Evolutionary conservation across 257 asterid species (phyloP).

Genomic region (Solanum sitiens): DNA sequence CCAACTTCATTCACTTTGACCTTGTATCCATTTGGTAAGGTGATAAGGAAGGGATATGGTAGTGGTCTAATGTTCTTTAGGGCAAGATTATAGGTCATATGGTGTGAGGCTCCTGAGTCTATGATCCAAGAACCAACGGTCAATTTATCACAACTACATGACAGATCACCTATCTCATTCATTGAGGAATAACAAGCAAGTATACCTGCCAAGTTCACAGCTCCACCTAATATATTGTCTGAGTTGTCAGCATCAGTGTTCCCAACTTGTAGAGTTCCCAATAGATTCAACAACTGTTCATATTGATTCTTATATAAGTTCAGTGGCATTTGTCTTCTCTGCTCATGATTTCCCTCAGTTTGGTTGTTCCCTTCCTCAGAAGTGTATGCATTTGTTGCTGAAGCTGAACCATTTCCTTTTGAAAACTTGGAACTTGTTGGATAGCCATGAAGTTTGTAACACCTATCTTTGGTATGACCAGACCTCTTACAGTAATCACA

Average conservation of each 20-base stretch:
- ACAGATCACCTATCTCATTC: neutral
- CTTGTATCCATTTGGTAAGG: no score
- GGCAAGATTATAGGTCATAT: neutral
- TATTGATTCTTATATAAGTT: no score
- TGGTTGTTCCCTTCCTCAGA: no score
- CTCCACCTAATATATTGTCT: neutral
- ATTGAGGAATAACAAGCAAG: neutral
- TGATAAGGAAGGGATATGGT: neutral
- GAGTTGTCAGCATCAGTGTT: no score
- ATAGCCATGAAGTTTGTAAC: neutral
- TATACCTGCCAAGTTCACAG: neutral
- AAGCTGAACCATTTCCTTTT: no score
- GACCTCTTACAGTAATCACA: neutral
- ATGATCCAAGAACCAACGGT: neutral
- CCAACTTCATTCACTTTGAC: no score
- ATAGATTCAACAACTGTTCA: neutral
- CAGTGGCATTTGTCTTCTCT: neutral
- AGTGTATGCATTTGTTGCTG: no score
- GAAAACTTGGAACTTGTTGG: neutral
- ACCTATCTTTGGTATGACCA: neutral
- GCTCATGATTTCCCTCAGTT: no score
- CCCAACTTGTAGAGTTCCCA: neutral
- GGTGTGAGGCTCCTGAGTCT: neutral
- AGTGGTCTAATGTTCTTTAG: neutral
- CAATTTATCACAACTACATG: neutral